Evolutionary conservation across 352 stramenopile genomes (phyloP), one percentile per base, ranked within the genome.

Genomic region (Phytophthora capsici): DNA sequence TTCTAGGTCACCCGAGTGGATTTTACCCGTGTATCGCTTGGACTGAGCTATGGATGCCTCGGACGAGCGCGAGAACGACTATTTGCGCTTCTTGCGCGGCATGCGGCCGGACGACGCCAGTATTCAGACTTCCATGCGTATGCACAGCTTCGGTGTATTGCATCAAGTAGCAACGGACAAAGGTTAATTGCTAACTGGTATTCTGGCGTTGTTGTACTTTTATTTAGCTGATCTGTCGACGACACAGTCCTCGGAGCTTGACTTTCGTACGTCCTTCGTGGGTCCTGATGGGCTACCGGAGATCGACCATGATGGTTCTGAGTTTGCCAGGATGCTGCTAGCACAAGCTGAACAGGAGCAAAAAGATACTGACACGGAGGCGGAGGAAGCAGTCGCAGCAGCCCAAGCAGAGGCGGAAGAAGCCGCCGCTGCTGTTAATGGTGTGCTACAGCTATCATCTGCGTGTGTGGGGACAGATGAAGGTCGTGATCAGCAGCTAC

Each of bases 241-340:
- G 6, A 63, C 75, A 8, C 80, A 90, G 62, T 60, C 77, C n/a
- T 67, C 71, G 5, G 84, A 93, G 23, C 55, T 93, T 45, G 84
- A 93, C 71, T 93, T 93, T 50, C 84, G 82, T 43, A 88, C 77
- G 57, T 87, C 82, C 6, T 93, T 93, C 28, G 62, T 78, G 9
- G 81, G 71, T 13, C 58, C 72, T 1, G 83, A 91, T 22, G 71
- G 69, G 14, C 67, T 93, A 23, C 69, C 83, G 7, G 82, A 91
- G 60, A 75, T 93, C 20, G 84, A 93, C 28, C 73, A 86, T 34
- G 84, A 90, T 56, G 78, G 80, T 52, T 72, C 74, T 37, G 82
- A 91, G 51, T 84, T 93, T 47, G 84, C 79, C 47, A 80, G 80
- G 25, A 90, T 93, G 72, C 57, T 93, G 47, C 63, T 93, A 23